phyloP scores from a whole-genome alignment of 2,329 filamentous ascomycete genomes.

The Nannizzia gypsea region DNA sequence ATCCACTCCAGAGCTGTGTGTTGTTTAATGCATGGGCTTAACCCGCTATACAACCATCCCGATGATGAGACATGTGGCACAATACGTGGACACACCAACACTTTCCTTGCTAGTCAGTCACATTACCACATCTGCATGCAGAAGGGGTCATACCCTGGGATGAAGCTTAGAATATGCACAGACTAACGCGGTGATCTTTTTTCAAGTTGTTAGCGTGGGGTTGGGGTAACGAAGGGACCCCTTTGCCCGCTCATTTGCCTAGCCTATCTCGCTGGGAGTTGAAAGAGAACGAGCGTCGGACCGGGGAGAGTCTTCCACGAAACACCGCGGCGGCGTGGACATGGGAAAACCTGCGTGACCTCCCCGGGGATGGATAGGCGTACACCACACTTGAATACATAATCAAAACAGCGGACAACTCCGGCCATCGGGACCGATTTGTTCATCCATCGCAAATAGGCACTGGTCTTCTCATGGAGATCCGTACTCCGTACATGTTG shows the following conservation, averaged over 20 bases:
- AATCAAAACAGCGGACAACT: background rate
- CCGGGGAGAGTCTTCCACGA: background rate
- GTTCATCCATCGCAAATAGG: background rate
- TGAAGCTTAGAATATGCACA: background rate
- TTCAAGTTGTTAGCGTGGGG: background rate
- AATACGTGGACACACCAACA: too few relatives aligned
- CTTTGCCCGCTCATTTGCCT: background rate
- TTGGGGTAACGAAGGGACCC: background rate
- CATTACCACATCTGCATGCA: constrained; percentile 4
- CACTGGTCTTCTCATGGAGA: background rate
- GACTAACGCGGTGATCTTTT: background rate
- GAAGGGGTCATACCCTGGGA: background rate
- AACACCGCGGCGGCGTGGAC: background rate
- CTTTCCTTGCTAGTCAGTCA: background rate
- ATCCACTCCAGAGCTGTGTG: background rate
- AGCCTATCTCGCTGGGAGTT: background rate
- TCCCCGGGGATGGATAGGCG: background rate
- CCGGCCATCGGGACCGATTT: background rate
- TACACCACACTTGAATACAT: background rate
- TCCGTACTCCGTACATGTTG: background rate
- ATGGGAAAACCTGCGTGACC: background rate
- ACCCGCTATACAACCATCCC: background rate
- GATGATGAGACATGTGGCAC: background rate
- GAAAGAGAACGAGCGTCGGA: background rate
- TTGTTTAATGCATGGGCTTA: background rate